Evolutionary conservation across 192 early-diverging fungal species (phyloP), one percentile per base, ranked within the genome.

Genomic region (Backusella australiensis): DNA sequence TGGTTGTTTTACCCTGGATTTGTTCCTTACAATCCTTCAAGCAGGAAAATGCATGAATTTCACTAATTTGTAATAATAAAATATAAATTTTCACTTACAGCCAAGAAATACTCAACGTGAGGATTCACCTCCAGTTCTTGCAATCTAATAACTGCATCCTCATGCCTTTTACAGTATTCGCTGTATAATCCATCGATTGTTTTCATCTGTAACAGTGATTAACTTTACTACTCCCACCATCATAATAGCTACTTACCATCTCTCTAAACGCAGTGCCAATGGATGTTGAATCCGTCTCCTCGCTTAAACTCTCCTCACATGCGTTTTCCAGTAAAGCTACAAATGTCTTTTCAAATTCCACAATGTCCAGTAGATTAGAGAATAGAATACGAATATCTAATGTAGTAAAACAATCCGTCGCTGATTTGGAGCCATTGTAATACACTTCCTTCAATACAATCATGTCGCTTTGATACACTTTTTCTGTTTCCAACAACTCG

Each of bases 401-500:
- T 19, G 41, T 52, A 29, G 4, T 70, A 17, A 76, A 56, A 26
- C 17, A 67, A 34, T 59, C 26, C 11, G 23, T 12, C n/a, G 74
- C n/a, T 26, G 4, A 6, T 8, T 19, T 68, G 6, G 68, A 35
- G 19, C 69, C 36, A 91, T 89, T 11, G 78, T 90, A 90, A 39
- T 93, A 89, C 35, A 91, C 85, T 49, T 92, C 89, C 34, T 89
- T 85, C 35, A 96, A 68, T n/a, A 94, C 82, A 15, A 86, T 77
- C 88, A 96, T 87, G 72, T 96, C 95, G 9, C 85, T 86, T 34
- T 91, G 82, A 66, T 89, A 96, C 6, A 84, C 80, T 32, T 84
- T 81, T 71, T 96, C 95, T 4, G 95, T 95, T 56, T 89, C 86
- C 0, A 94, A 81, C 65, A 96, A 77, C 73, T 96, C 95, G 52